phyloP scores from a whole-genome alignment of 2,329 filamentous ascomycete species.

The Apiospora rasikravindrae region DNA sequence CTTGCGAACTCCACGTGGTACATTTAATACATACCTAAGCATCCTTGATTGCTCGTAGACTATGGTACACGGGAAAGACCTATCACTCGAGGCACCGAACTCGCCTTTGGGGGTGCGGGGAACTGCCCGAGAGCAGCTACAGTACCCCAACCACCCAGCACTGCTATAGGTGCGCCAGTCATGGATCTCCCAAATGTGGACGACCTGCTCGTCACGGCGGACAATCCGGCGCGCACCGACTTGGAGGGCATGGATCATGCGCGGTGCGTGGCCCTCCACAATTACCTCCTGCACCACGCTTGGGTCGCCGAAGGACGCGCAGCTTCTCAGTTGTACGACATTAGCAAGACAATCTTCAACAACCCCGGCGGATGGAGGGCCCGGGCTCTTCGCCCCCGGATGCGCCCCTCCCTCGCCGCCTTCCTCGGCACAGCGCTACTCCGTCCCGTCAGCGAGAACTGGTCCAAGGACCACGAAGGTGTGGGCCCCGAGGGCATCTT shows the following conservation, averaged over 20 bases:
- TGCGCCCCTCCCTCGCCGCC: conserved; percentile 32
- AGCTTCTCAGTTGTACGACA: conserved; percentile 25
- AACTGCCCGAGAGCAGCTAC: no score
- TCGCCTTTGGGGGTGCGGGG: not conserved
- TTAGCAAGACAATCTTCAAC: conserved; percentile 30
- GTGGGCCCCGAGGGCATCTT: conserved; percentile 25
- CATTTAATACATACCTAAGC: no score
- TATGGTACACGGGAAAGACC: no score
- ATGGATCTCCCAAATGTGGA: conserved; percentile 25
- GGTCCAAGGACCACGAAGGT: not conserved
- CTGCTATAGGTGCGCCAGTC: not conserved
- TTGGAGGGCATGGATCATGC: conserved; percentile 31
- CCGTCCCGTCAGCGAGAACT: conserved; percentile 22
- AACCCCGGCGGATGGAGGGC: conserved; percentile 25
- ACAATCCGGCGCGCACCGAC: conserved; percentile 34
- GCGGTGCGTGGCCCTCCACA: conserved; percentile 40
- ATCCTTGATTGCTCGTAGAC: not conserved
- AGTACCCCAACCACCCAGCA: not conserved
- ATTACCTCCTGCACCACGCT: conserved; percentile 37
- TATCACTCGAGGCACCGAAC: not conserved
- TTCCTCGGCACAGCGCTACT: conserved; percentile 32
- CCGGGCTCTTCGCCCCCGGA: conserved; percentile 31
- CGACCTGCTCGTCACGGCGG: conserved; percentile 33
- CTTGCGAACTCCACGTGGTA: not conserved
- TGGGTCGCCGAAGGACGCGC: conserved; percentile 33